These are phyloP conservation scores for Dendryphion nanum DNA, from an alignment of 2,329 filamentous ascomycete species.

Conservation along the genomic window DNA sequence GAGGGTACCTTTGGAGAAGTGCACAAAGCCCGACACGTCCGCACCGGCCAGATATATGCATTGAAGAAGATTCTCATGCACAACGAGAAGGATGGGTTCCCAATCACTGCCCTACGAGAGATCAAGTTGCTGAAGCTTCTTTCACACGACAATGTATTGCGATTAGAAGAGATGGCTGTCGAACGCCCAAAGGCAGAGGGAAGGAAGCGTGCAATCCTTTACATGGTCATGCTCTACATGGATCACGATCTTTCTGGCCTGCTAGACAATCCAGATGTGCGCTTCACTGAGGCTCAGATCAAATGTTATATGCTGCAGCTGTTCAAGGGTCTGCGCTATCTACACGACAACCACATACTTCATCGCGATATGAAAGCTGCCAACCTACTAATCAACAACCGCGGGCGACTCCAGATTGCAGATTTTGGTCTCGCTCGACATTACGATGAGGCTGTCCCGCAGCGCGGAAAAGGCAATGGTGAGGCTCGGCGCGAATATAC, in stretches of 20 bases:
- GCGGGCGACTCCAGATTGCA: conserved; percentile 89
- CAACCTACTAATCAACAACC: conserved; percentile 94
- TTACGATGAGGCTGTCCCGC: conserved; percentile 81
- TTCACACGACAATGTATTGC: conserved; percentile 85
- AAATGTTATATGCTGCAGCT: conserved; percentile 98
- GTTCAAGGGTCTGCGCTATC: conserved; percentile 82
- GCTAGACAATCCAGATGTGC: conserved; percentile 88
- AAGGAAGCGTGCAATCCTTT: conserved; percentile 73
- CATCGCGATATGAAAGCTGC: conserved; percentile 99
- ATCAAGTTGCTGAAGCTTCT: conserved; percentile 96
- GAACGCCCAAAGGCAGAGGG: conserved; percentile 64
- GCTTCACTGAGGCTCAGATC: conserved; percentile 85
- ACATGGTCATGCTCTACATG: conserved; percentile 99
- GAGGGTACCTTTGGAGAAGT: conserved; percentile 98
- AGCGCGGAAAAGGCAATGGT: conserved; percentile 74
- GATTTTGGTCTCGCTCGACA: conserved; percentile 94
- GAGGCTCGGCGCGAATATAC: conserved; percentile 90
- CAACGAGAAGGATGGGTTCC: conserved; percentile 98
- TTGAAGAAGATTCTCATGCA: conserved; percentile 99
- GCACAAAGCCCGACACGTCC: conserved; percentile 79
- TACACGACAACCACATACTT: conserved; percentile 81
- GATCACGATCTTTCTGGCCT: conserved; percentile 97
- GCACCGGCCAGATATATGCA: conserved; percentile 73
- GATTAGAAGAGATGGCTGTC: conserved; percentile 92
- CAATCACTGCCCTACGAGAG: conserved; percentile 95